Base-by-base conservation (phyloP, 1,139 yeast genomes). In the Lodderomyces metapsilosis region DNA sequence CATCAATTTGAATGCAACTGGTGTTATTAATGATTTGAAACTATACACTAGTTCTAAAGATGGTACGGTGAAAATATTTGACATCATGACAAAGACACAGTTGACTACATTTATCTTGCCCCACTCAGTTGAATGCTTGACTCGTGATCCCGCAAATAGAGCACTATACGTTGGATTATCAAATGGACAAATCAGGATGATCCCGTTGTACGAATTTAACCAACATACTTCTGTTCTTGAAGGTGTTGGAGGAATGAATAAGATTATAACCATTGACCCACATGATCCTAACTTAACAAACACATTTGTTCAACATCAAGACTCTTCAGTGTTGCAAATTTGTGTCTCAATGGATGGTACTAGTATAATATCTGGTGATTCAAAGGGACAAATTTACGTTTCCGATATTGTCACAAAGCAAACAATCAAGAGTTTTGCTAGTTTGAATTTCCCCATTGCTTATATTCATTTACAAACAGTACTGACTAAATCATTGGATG, bases 101-200 rank as follows among this genome's bases (percentile, higher is more conserved):
- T 62, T 86, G 16, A 76, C 91, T 9, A 88, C 96, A 0, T 82
- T 88, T 56, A 83, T 91, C 10, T 64, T 85, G 31, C 78, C 84
- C 2, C 57, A 62, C 21, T 73, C 85, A 0, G 74, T 87, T 9
- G 74, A 76, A 17, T 67, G 84, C 16, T 48, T 92, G 13, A 74
- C 81, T 0, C 65, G 78, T n/a, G 98, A 92, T 58, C 91, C 95
- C 0, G 88, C 92, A 1, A 88, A 83, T 53, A 71, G 98, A 50
- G 75, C 81, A 1, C 47, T 86, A 1, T 92, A 86, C 58, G 80
- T 76, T 3, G 98, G 96, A 2, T 63, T 84, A 24, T 56, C 63
- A 2, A 73, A 79, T 47, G 97, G 97, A 11, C 55, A 63, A 15
- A 76, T 88, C 33, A 69, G 84, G 50, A 60, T 68, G 18, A 71